Conservation (phyloP, 345 rosid genomes). For the Corymbia maculata region DNA sequence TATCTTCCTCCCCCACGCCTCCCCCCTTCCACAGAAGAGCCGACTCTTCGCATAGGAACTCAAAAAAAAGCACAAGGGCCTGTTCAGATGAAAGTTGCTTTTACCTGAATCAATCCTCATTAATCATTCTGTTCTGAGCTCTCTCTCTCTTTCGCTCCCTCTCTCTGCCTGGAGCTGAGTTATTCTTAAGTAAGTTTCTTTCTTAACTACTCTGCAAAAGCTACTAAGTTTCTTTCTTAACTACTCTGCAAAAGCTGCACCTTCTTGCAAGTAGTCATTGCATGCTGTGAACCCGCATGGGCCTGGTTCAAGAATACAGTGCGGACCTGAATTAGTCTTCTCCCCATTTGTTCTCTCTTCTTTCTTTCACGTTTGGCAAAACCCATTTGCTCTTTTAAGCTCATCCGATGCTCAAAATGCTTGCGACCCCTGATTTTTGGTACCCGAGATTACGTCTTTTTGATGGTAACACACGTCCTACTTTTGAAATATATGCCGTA, state of each 20-base stretch:
- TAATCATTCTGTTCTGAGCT: background rate
- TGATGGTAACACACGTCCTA: background rate
- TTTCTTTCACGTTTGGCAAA: background rate
- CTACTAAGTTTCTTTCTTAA: background rate
- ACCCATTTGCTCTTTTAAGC: background rate
- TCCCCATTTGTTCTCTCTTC: background rate
- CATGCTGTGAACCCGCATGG: background rate
- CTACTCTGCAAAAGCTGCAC: background rate
- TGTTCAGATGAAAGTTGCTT: background rate
- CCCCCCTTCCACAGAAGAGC: background rate
- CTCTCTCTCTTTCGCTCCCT: background rate
- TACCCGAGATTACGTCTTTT: background rate
- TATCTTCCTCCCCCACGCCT: background rate
- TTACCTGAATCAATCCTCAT: too few species aligned
- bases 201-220: background rate
- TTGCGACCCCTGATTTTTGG: background rate
- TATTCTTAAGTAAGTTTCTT: background rate
- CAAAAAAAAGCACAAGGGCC: background rate
- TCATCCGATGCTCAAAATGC: background rate
- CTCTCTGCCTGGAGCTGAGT: background rate
- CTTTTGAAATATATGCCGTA: background rate
- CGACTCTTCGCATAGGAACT: background rate
- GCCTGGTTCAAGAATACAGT: background rate
- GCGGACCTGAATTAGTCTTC: background rate
- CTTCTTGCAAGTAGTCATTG: background rate